Evolutionary conservation across 2,329 filamentous ascomycete genomes (phyloP).

Genomic region (Microdochium paspali): DNA sequence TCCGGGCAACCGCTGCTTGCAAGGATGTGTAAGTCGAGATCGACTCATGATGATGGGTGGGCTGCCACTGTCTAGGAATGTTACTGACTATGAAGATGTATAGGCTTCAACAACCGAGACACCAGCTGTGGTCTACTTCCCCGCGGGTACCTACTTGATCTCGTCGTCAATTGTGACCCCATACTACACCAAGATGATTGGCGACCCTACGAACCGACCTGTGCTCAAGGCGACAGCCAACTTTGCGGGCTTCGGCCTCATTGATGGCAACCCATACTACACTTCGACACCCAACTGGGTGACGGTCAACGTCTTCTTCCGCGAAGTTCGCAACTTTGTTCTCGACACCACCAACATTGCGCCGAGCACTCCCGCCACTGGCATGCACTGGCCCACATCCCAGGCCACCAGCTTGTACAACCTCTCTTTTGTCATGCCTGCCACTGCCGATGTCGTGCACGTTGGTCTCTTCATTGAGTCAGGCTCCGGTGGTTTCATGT

Average conservation of each 20-base stretch:
- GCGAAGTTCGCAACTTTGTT: conserved; percentile 56
- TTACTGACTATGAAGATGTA: conserved; percentile 4
- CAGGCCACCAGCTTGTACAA: conserved; percentile 46
- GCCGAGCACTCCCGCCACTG: conserved; percentile 21
- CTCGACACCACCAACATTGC: conserved; percentile 38
- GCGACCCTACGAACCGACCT: conserved; percentile 47
- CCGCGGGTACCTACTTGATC: conserved; percentile 43
- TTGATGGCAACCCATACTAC: conserved; percentile 46
- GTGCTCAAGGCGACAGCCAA: conserved; percentile 40
- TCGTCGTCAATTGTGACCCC: conserved; percentile 49
- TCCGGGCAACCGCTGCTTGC: conserved; percentile 28
- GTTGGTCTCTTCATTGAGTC: conserved; percentile 23
- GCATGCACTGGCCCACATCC: conserved; percentile 56
- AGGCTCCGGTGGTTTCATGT: conserved; percentile 30
- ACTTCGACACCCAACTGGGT: conserved; percentile 26
- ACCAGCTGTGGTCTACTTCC: conserved; percentile 33
- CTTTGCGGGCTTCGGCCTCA: conserved; percentile 46
- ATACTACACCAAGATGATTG: conserved; percentile 54
- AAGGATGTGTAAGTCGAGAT: conserved; percentile 30
- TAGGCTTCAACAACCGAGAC: conserved; percentile 29
- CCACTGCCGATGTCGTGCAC: conserved; percentile 15
- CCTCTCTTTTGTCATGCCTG: conserved; percentile 35
- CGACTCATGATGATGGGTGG: not conserved
- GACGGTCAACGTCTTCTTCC: conserved; percentile 52
- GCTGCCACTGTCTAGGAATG: not conserved